Evolutionary conservation across 495 filamentous ascomycete species (phyloP).

Genomic region (Aspergillus asperescens): DNA sequence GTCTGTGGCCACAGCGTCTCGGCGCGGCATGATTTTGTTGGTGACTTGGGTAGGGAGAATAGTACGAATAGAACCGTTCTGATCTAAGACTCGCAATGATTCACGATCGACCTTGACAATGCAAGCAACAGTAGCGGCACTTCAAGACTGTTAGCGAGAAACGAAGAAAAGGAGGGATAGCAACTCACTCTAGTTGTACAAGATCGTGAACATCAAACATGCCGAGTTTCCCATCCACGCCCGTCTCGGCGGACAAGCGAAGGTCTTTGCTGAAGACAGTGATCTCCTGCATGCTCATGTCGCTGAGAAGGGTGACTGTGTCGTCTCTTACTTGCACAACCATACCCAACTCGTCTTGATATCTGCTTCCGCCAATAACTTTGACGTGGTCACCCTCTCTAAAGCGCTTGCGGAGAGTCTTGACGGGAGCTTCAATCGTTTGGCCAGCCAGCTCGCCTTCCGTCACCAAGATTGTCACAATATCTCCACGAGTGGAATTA

Average conservation of each 20-base stretch:
- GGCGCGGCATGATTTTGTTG: conserved; percentile 73
- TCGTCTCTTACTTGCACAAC: conserved; percentile 89
- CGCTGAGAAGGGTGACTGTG: conserved; percentile 83
- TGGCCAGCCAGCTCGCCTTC: conserved; percentile 79
- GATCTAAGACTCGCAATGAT: conserved; percentile 81
- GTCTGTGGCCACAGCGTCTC: conserved; percentile 84
- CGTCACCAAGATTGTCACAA: conserved; percentile 83
- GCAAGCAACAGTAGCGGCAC: conserved; percentile 80
- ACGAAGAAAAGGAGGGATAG: neutral
- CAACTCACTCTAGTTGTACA: conserved; percentile 79
- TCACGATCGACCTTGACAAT: conserved; percentile 94
- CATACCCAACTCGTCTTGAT: conserved; percentile 91
- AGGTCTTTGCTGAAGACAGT: conserved; percentile 98
- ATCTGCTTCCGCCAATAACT: conserved; percentile 92
- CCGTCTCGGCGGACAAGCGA: conserved; percentile 84
- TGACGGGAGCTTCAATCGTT: conserved; percentile 85
- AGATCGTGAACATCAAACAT: conserved; percentile 90
- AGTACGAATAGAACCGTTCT: conserved; percentile 74
- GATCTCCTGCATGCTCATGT: conserved; percentile 86
- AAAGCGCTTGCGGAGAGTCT: conserved; percentile 90
- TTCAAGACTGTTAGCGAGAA: conserved; percentile 34
- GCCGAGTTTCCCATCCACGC: conserved; percentile 68
- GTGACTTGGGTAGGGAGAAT: conserved; percentile 87
- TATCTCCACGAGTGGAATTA: conserved; percentile 80
- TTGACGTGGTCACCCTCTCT: conserved; percentile 95